phyloP scores from a whole-genome alignment of 352 stramenopile genomes.

The Aphanomyces cochlioides region DNA sequence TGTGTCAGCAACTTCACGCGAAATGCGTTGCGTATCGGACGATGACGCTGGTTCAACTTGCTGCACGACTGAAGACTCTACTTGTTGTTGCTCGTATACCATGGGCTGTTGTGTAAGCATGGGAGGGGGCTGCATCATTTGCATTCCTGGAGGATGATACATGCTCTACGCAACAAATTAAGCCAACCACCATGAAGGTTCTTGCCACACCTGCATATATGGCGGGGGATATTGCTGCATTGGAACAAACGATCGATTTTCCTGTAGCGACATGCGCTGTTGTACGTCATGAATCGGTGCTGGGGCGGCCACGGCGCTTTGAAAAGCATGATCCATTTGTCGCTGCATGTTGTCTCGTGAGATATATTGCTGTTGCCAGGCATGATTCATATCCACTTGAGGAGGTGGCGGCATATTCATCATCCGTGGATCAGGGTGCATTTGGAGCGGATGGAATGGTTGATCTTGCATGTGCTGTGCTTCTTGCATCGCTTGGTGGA shows the following conservation, averaged over 20 bases:
- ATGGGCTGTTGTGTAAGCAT: conserved; percentile 40
- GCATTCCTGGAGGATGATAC: conserved; percentile 1
- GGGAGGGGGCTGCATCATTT: conserved; percentile 25
- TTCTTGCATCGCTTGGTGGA: conserved; percentile 37
- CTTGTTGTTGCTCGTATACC: conserved; percentile 26
- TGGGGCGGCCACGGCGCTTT: conserved; percentile 30
- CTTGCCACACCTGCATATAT: conserved; percentile 3
- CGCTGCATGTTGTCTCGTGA: conserved; percentile 38
- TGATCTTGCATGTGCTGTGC: conserved; percentile 43
- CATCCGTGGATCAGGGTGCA: conserved; percentile 10
- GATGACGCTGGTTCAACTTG: conserved; percentile 24
- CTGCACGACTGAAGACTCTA: conserved; percentile 30
- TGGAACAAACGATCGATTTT: conserved; percentile 31
- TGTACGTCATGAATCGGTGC: background rate
- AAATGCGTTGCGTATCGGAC: conserved; percentile 47
- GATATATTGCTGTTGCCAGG: conserved; percentile 44
- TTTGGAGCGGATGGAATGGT: conserved; percentile 8
- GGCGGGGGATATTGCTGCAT: background rate
- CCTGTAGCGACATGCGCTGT: conserved; percentile 38
- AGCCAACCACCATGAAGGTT: too few species aligned
- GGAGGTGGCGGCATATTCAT: conserved; percentile 16
- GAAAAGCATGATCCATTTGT: conserved; percentile 65
- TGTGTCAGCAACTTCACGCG: conserved; percentile 62
- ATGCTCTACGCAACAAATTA: background rate
- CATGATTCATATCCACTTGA: conserved; percentile 34